Base-by-base conservation (phyloP, 2,329 filamentous ascomycete genomes). In the Cytospora chrysosperma region DNA sequence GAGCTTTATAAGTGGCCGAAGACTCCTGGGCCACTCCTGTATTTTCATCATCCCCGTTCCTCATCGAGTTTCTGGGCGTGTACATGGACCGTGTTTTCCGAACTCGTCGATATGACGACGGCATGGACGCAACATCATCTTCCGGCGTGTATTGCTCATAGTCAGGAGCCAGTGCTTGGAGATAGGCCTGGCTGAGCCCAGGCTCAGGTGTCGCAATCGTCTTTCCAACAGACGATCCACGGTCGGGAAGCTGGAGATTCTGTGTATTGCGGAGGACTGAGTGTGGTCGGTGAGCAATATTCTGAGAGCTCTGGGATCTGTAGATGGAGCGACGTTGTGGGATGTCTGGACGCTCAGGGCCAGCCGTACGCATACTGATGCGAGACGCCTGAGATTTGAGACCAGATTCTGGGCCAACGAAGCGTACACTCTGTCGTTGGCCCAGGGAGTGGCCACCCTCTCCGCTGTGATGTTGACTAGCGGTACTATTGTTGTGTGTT, bases 71-170 rank as follows among this genome's bases (percentile, higher is more conserved):
- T 1, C 75, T 74, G 2, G 74, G 71, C 13, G 75, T 73, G 65
- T 83, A 78, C 81, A 86, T 82, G 0, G 85, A 87, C 63, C 76
- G 81, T 1, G 84, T 84, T 68, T 81, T 84, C 51, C 82, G 82
- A 50, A 87, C 72, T 30, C 76, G 79, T 54, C 79, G 77, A 67
- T 79, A 82, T 0, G 82, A 82, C 2, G 78, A 80, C 17, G 79
- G 78, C 32, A 75, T 75, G 3, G 82, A 82, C 1, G 76, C 77
- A 34, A 79, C 71, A 59, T 82, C 78, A 62, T 84, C 80, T 63
- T 83, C 79, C 0, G 76, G 76, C 5, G 77, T 79, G 69, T 80
- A 82, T 61, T 77, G 76, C 68, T 80, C 75, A 40, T 80, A 74
- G 47, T 73, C 75, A 55, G 74, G 71, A 56, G 74, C 70, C 59